phyloP scores from a whole-genome alignment of 371 early-diverging fungal species.

The Apophysomyces elegans region DNA sequence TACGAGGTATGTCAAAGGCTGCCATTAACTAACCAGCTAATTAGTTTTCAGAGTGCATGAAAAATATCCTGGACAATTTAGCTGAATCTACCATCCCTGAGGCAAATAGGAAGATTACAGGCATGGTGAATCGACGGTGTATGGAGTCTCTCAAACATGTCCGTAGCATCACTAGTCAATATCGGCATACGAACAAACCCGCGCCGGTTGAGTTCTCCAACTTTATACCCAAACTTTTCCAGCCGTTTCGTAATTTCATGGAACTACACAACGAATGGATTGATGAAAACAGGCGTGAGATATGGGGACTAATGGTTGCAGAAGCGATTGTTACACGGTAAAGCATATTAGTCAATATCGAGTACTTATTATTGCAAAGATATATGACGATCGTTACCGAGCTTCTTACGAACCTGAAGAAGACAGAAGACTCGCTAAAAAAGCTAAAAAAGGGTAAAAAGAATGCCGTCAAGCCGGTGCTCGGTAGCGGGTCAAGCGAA shows the following conservation, averaged over 20 bases:
- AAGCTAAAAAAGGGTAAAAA: conserved; percentile 42
- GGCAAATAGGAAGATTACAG: conserved; percentile 49
- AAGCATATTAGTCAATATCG: not conserved
- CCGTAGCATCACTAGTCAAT: conserved; percentile 54
- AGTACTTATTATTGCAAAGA: conserved; percentile 15
- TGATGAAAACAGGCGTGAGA: conserved; percentile 14
- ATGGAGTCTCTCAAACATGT: conserved; percentile 53
- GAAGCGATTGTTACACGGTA: conserved; percentile 42
- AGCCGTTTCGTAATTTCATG: conserved; percentile 55
- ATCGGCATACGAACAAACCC: conserved; percentile 54
- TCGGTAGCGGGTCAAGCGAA: conserved; percentile 12
- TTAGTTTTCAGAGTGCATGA: conserved; percentile 34
- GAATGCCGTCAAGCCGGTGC: conserved; percentile 19
- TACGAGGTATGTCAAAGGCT: conserved; percentile 34
- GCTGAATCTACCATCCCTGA: conserved; percentile 38
- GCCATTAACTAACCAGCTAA: not conserved
- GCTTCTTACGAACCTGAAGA: conserved; percentile 31
- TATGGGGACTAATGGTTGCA: conserved; percentile 38
- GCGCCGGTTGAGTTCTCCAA: conserved; percentile 63
- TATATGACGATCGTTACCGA: conserved; percentile 33
- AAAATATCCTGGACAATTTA: conserved; percentile 29
- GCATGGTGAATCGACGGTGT: conserved; percentile 57
- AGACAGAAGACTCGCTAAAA: conserved; percentile 38
- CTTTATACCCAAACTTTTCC: conserved; percentile 64
- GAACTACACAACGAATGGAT: conserved; percentile 35